Percentiles rank a stretch among this genome's conserved stretches.
Evolutionary conservation across 345 rosid species (phyloP).

Genomic region (Tarenaya hassleriana): DNA sequence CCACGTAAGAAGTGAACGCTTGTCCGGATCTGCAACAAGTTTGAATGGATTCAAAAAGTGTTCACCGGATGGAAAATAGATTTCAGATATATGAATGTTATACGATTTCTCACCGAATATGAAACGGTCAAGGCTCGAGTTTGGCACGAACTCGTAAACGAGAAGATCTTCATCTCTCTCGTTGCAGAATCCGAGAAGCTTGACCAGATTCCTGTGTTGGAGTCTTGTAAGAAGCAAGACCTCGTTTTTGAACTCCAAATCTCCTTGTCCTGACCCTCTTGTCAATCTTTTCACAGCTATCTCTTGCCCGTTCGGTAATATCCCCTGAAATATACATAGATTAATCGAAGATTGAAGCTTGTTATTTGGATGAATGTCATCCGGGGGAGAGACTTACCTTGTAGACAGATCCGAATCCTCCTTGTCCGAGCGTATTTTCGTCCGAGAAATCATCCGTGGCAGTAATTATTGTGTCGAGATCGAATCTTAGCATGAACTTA

Average conservation of each 20-base stretch:
- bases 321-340: constrained; percentile 31
- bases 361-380: not conserved
- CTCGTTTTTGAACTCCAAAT: constrained; percentile 45
- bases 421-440: constrained; percentile 35
- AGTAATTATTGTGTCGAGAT: constrained; percentile 2
- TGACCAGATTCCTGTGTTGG: constrained; percentile 54
- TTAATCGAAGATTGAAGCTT: not conserved
- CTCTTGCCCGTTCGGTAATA: constrained; percentile 32
- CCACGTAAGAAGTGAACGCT: constrained; percentile 20
- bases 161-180: constrained; percentile 39
- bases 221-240: constrained; percentile 44
- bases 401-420: constrained; percentile 44
- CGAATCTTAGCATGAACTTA: constrained; percentile 17
- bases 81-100: too few species aligned
- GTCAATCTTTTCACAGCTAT: constrained; percentile 46
- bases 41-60: not conserved
- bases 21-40: constrained; percentile 16
- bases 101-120: constrained; percentile 46
- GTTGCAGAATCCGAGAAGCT: constrained; percentile 47
- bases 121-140: constrained; percentile 38
- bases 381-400: constrained; percentile 22
- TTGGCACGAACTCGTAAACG: constrained; percentile 45
- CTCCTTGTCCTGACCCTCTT: constrained; percentile 43
- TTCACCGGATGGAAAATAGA: too few species aligned
- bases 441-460: constrained; percentile 29